These are phyloP conservation scores for Moricandia moricandioides DNA, from an alignment of 345 rosid species.

Conservation along the genomic window DNA sequence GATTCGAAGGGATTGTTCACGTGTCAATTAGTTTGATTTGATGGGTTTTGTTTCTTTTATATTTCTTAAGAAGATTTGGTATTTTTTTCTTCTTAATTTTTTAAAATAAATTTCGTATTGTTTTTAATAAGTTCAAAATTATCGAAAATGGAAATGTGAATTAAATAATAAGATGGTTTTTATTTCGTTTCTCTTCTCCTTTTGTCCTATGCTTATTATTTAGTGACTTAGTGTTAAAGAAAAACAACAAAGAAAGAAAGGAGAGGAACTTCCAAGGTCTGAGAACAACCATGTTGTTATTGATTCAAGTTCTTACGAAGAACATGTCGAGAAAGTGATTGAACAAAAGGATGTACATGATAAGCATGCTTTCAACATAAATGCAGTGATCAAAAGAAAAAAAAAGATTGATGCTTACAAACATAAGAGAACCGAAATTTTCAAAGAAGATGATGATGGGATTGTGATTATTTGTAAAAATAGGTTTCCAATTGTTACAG, in stretches of 20 bases:
- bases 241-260: too few relatives aligned
- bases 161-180: conserved; percentile 3
- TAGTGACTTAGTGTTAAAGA: too few relatives aligned
- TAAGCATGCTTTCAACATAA: background rate
- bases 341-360: background rate
- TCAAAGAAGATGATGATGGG: too few relatives aligned
- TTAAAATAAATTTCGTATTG: conserved; percentile 2
- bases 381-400: too few relatives aligned
- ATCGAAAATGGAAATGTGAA: background rate
- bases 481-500: background rate
- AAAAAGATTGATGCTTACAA: too few relatives aligned
- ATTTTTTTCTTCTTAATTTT: background rate
- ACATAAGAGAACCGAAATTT: too few relatives aligned
- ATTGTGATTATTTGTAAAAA: too few relatives aligned
- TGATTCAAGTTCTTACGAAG: background rate
- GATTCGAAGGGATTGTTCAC: conserved; percentile 65
- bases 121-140: background rate
- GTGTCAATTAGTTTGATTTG: conserved; percentile 39
- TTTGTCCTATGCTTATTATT: background rate
- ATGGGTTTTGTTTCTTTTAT: background rate
- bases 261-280: too few relatives aligned
- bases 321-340: background rate
- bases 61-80: background rate
- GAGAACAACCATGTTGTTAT: too few relatives aligned
- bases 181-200: background rate